Conservation (phyloP, 495 filamentous ascomycete genomes). For the Xylaria grammica region DNA sequence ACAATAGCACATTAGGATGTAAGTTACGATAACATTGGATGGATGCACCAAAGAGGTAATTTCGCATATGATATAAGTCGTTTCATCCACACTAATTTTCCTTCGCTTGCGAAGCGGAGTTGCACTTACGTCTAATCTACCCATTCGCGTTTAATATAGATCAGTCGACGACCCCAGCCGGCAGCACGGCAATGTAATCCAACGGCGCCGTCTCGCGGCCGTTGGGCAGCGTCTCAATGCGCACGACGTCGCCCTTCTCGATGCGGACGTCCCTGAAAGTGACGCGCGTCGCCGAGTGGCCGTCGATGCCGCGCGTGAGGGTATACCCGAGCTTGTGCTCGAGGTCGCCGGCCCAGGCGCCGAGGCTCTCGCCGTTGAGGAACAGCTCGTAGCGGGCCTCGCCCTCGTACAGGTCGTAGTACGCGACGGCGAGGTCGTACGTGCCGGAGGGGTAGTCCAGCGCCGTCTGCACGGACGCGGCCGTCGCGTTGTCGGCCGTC, state of each 20-base stretch:
- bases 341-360: slow-evolving; percentile 62
- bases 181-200: slow-evolving; percentile 70
- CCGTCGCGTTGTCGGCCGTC: slow-evolving; percentile 46
- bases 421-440: slow-evolving; percentile 69
- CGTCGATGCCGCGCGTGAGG: slow-evolving; percentile 62
- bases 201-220: slow-evolving; percentile 66
- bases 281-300: slow-evolving; percentile 65
- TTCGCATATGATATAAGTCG: too few relatives aligned
- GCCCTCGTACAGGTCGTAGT: slow-evolving; percentile 66
- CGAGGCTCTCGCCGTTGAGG: slow-evolving; percentile 57
- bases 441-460: slow-evolving; percentile 55
- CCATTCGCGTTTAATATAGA: too few relatives aligned
- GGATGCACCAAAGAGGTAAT: too few relatives aligned
- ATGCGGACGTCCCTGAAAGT: slow-evolving; percentile 60
- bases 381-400: slow-evolving; percentile 57
- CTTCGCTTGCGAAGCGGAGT: too few relatives aligned
- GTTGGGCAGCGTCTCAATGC: slow-evolving; percentile 63
- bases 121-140: too few relatives aligned
- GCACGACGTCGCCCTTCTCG: slow-evolving; percentile 60
- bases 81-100: too few relatives aligned
- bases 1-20: too few relatives aligned
- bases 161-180: slow-evolving; percentile 63
- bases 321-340: slow-evolving; percentile 63
- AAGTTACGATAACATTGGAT: too few relatives aligned
- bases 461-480: slow-evolving; percentile 53